phyloP scores from a whole-genome alignment of 2,329 filamentous ascomycete genomes.

The Aspergillus calidoustus region DNA sequence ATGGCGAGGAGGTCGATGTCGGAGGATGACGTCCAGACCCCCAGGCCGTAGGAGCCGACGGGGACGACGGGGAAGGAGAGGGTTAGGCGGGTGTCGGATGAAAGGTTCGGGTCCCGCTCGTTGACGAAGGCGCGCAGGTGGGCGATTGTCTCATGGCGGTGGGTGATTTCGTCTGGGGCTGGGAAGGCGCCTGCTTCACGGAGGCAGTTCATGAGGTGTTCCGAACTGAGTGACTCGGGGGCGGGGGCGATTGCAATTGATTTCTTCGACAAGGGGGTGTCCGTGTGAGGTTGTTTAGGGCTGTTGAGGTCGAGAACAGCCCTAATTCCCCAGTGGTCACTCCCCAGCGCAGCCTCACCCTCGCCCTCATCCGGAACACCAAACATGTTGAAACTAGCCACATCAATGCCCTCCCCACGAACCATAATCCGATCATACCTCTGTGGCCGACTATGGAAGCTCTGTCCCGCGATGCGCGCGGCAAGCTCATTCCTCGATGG shows the following conservation, averaged over 20 bases:
- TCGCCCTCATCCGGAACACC: neutral
- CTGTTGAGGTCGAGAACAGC: neutral
- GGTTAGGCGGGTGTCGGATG: neutral
- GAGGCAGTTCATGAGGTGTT: constrained; percentile 3
- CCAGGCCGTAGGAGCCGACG: constrained; percentile 13
- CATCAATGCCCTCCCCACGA: neutral
- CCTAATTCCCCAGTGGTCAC: constrained; percentile 15
- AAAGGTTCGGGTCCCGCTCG: constrained; percentile 10
- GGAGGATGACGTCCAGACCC: constrained; percentile 12
- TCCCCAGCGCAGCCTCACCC: neutral
- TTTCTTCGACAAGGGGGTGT: neutral
- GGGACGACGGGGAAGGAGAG: constrained; percentile 6
- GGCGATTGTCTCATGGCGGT: neutral
- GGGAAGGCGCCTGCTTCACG: neutral
- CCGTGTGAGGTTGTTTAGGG: neutral
- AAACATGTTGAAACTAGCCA: constrained; percentile 7
- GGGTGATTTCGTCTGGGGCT: neutral
- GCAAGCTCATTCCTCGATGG: constrained; percentile 12
- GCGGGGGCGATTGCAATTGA: neutral
- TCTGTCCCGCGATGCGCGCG: constrained; percentile 8
- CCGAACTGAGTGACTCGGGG: neutral
- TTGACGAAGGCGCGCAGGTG: constrained; percentile 3
- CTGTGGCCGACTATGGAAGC: constrained; percentile 14
- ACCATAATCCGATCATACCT: constrained; percentile 12
- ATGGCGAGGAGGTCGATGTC: constrained; percentile 15